Evolutionary conservation across 306 rosid genomes (phyloP), one percentile per base, ranked within the genome.

Genomic region (Cicer yamashitae): DNA sequence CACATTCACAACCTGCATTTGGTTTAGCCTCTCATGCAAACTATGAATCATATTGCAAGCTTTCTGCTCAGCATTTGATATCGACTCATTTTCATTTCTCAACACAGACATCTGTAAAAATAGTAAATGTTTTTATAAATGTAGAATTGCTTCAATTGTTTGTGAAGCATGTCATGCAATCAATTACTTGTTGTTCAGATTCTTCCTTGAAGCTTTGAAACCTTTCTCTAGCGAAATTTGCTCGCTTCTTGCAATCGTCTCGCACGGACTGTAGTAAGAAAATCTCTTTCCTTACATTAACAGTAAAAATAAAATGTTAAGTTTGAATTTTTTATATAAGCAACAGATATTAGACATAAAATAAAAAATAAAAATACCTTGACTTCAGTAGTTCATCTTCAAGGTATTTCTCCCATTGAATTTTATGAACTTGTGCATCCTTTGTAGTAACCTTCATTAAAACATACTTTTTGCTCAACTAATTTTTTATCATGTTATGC

Each of bases 301-400:
- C 45, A 75, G 17, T 15, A 37, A 17, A 53, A 54, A 30, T 1
- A 30, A 10, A 59, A 18, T 3, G 25, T 30, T 79, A 40, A 39
- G 54, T 45, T 7, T 74, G 38, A 25, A 25, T 34, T 15, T 46
- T 39, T 10, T 14, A 45, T 39, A 34, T 10, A n/a, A 59, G 18
- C 9, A 71, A 76, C 6, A 2, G 13, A 30, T 2, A 48, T 12
- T 61, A 63, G 9, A 67, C 59, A 50, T 67, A n/a, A 44, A 51
- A 75, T 41, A 14, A 67, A 47, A 63, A 61, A 25, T 2, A 13
- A 1, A 39, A 3, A 10, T 65, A 84, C 87, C 87, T 71, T 43
- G 78, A 66, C 52, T 66, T 80, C 14, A 71, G 44, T 50, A 37
- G 22, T 79, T 84, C 76, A 1, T 79, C 82, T 71, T 79, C 73